A percentile compares a stretch with the other conserved stretches of the same genome.
Conservation (phyloP, 495 filamentous ascomycete genomes). For the Venustampulla echinocandica region DNA sequence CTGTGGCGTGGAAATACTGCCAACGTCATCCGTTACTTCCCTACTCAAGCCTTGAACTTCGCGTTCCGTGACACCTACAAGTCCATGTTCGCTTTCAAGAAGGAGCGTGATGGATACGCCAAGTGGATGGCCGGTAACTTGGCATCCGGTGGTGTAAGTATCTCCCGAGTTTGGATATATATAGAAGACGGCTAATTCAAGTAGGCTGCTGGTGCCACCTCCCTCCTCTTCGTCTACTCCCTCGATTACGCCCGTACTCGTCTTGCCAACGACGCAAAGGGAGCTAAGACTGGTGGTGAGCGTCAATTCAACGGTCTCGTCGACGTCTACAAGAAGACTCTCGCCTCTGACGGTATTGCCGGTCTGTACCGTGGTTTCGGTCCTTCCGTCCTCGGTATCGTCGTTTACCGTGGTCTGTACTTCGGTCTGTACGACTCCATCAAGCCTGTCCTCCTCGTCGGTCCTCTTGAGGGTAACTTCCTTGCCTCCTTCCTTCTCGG, state of each 20-base stretch:
- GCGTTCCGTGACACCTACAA: slow-evolving; percentile 99
- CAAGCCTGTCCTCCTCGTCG: slow-evolving; percentile 95
- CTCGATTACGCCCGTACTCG: slow-evolving; percentile 99
- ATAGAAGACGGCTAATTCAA: no score
- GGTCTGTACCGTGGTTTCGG: slow-evolving; percentile 99
- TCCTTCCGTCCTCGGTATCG: slow-evolving; percentile 95
- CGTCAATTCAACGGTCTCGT: slow-evolving; percentile 99
- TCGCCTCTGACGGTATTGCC: slow-evolving; percentile 92
- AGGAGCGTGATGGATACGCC: slow-evolving; percentile 93
- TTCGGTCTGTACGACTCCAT: slow-evolving; percentile 99
- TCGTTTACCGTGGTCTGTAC: slow-evolving; percentile 99
- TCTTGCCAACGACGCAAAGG: slow-evolving; percentile 99
- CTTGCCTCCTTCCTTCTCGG: slow-evolving; percentile 96
- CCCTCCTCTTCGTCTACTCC: slow-evolving; percentile 99
- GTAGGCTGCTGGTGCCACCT: slow-evolving; percentile 96
- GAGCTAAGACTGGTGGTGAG: slow-evolving; percentile 89
- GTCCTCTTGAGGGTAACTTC: slow-evolving; percentile 94
- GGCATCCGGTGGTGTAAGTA: slow-evolving; percentile 97
- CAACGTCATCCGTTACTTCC: slow-evolving; percentile 99
- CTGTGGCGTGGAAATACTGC: slow-evolving; percentile 99
- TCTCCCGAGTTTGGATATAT: no score
- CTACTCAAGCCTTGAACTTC: slow-evolving; percentile 99
- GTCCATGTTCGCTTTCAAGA: slow-evolving; percentile 99
- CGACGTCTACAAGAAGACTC: slow-evolving; percentile 99
- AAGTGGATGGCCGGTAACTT: slow-evolving; percentile 99